phyloP scores from a whole-genome alignment of 2,329 filamentous ascomycete species.

The Cadophora malorum region DNA sequence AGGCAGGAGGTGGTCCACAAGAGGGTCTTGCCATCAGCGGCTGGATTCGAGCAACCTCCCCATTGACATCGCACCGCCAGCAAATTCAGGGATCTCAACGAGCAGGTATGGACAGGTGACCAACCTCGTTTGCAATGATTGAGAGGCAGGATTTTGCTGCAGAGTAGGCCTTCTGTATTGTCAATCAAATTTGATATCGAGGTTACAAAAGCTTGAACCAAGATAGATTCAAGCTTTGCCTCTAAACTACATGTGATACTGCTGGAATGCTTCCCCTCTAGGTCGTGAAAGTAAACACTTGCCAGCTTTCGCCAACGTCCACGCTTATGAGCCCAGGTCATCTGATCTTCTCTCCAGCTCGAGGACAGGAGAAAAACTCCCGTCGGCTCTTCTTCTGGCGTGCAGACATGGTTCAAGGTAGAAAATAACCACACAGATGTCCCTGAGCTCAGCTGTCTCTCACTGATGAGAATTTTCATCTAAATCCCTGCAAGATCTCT shows the following conservation, averaged over 20 bases:
- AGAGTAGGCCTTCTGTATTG: background rate
- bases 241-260: background rate
- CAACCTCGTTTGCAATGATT: background rate
- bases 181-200: background rate
- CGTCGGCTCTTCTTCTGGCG: background rate
- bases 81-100: slow-evolving; percentile 2
- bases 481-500: slow-evolving; percentile 20
- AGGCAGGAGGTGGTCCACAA: background rate
- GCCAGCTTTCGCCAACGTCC: background rate
- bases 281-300: slow-evolving; percentile 1
- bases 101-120: background rate
- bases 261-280: background rate
- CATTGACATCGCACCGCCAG: background rate
- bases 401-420: background rate
- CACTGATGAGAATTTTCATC: slow-evolving; percentile 13
- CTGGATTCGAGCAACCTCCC: background rate
- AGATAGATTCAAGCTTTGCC: background rate
- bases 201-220: background rate
- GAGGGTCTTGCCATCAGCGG: slow-evolving; percentile 8
- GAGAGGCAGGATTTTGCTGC: no score
- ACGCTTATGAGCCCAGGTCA: background rate
- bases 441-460: background rate
- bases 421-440: slow-evolving; percentile 7
- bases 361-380: background rate
- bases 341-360: background rate